These are phyloP conservation scores for Dacryopinax spathularia DNA, from an alignment of 768 basidiomycete genomes.

Conservation along the genomic window DNA sequence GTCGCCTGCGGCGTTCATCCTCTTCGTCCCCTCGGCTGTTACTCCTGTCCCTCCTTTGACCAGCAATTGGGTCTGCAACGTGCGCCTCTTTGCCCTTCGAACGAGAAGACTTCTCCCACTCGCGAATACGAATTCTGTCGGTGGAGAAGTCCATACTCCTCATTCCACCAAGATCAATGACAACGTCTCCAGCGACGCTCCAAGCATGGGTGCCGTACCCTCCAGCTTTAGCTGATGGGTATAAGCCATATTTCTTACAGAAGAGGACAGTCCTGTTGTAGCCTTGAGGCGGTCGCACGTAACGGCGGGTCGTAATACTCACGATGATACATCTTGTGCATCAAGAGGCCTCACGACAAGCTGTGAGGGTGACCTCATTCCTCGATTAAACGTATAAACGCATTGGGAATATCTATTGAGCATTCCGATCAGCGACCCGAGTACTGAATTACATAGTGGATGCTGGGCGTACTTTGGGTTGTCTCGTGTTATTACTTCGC, in stretches of 20 bases:
- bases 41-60: constrained; percentile 22
- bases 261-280: constrained; percentile 48
- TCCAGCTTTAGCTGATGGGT: constrained; percentile 74
- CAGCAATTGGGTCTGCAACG: constrained; percentile 3
- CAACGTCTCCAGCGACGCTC: constrained; percentile 73
- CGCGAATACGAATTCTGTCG: constrained; percentile 15
- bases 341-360: constrained; percentile 62
- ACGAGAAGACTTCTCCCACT: constrained; percentile 26
- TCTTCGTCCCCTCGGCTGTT: constrained; percentile 27
- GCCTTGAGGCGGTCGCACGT: constrained; percentile 6
- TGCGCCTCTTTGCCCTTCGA: constrained; percentile 41
- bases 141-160: constrained; percentile 42
- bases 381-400: constrained; percentile 49
- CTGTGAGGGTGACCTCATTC: constrained; percentile 43
- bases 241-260: constrained; percentile 53
- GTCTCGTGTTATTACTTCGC: not conserved
- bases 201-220: constrained; percentile 86
- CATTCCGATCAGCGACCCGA: no score
- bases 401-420: not conserved
- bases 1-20: not conserved
- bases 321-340: constrained; percentile 72
- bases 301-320: not conserved
- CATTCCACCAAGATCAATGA: constrained; percentile 64
- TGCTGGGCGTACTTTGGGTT: not conserved
- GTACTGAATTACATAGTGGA: no score